phyloP scores from a whole-genome alignment of 768 basidiomycete genomes.

The Krasilnikovozyma curviuscula region DNA sequence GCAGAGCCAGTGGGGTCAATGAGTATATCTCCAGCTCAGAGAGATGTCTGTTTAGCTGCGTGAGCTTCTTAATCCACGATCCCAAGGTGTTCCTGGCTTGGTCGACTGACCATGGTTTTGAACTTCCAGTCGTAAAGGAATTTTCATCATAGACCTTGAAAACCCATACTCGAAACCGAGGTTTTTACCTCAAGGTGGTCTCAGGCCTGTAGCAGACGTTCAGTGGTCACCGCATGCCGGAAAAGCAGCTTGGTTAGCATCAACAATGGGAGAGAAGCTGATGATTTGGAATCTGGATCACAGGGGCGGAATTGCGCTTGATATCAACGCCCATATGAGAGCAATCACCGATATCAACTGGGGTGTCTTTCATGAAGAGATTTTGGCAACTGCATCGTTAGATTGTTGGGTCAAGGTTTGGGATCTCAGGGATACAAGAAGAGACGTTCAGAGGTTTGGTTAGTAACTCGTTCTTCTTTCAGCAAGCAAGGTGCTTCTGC shows the following conservation, averaged over 20 bases:
- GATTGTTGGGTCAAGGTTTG: slow-evolving; percentile 91
- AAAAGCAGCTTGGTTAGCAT: slow-evolving; percentile 11
- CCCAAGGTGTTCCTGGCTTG: slow-evolving; percentile 2
- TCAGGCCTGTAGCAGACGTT: slow-evolving; percentile 57
- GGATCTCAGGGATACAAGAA: slow-evolving; percentile 38
- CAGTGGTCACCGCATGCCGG: slow-evolving; percentile 26
- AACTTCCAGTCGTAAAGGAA: slow-evolving; percentile 43
- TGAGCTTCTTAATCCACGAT: background rate
- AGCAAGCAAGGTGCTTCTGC: too few species aligned
- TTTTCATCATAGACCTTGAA: slow-evolving; percentile 88
- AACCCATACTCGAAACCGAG: slow-evolving; percentile 69
- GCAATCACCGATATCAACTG: slow-evolving; percentile 98
- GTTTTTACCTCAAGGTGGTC: slow-evolving; percentile 87
- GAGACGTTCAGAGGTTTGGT: slow-evolving; percentile 6
- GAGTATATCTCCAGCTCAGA: slow-evolving; percentile 7
- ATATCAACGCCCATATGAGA: slow-evolving; percentile 73
- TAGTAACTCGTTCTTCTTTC: too few species aligned
- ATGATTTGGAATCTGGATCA: slow-evolving; percentile 87
- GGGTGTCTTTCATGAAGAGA: slow-evolving; percentile 40
- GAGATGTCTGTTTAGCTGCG: background rate
- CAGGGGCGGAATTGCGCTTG: slow-evolving; percentile 60
- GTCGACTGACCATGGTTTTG: slow-evolving; percentile 15
- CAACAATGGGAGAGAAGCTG: slow-evolving; percentile 26
- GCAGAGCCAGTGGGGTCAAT: slow-evolving; percentile 9
- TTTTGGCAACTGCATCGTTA: slow-evolving; percentile 65